Evolutionary conservation across 805 yeast genomes (phyloP).

Genomic region (Metschnikowia picachoensis): DNA sequence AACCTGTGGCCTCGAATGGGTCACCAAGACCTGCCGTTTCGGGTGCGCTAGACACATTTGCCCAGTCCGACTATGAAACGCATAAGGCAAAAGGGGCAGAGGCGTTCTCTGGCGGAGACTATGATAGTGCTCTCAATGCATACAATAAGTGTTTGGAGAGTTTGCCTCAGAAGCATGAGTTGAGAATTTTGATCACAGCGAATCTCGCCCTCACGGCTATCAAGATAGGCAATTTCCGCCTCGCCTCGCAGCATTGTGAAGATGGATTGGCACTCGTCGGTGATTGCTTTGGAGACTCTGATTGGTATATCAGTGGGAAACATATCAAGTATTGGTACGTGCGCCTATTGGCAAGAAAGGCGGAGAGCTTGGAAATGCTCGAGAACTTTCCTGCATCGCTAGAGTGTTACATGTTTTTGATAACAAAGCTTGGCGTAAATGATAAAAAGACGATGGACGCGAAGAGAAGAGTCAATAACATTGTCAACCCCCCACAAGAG

Average conservation of each 20-base stretch:
- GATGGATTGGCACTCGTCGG: conserved; percentile 42
- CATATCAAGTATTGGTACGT: conserved; percentile 66
- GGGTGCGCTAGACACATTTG: conserved; percentile 34
- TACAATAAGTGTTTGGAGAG: conserved; percentile 49
- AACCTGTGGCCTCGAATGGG: neutral
- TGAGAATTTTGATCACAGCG: conserved; percentile 65
- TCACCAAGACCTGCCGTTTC: conserved; percentile 11
- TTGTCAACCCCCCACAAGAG: conserved; percentile 51
- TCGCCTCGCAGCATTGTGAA: conserved; percentile 44
- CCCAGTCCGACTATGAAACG: conserved; percentile 42
- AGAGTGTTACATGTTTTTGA: conserved; percentile 53
- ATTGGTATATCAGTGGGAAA: conserved; percentile 43
- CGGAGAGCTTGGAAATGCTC: conserved; percentile 78
- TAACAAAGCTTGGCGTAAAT: conserved; percentile 61
- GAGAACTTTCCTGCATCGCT: conserved; percentile 70
- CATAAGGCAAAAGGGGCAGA: conserved; percentile 55
- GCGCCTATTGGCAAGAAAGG: conserved; percentile 65
- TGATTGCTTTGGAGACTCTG: conserved; percentile 24
- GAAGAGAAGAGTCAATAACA: conserved; percentile 68
- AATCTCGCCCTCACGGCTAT: conserved; percentile 65
- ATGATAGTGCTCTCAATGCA: conserved; percentile 54
- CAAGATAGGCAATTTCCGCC: conserved; percentile 67
- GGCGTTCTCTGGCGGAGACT: conserved; percentile 80
- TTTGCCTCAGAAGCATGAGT: conserved; percentile 61
- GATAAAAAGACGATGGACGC: conserved; percentile 70